A percentile compares a stretch with the other conserved stretches of the same genome.
phyloP scores from a whole-genome alignment of 306 rosid genomes.

The Cucurbita ficifolia region DNA sequence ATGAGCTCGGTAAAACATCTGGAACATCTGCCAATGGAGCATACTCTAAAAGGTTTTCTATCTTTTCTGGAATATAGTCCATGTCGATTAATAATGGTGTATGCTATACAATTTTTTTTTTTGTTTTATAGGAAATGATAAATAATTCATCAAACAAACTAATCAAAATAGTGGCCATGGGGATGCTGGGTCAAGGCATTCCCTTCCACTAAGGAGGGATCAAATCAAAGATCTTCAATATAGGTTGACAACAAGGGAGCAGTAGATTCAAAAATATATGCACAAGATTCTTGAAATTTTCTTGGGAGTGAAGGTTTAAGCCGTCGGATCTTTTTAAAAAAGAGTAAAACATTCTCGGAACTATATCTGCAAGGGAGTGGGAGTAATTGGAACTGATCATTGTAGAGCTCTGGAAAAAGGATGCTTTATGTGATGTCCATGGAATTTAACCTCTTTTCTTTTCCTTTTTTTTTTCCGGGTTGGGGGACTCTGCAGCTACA shows the following conservation, averaged over 20 bases:
- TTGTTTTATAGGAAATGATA: background rate
- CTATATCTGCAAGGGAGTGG: constrained; percentile 56
- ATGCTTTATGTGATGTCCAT: background rate
- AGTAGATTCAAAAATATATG: background rate
- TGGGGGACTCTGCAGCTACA: background rate
- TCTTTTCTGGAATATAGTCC: background rate
- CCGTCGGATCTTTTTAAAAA: background rate
- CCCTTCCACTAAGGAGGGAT: background rate
- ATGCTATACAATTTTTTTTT: background rate
- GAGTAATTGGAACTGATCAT: background rate
- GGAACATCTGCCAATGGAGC: constrained; percentile 73
- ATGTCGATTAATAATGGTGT: background rate
- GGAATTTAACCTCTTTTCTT: background rate
- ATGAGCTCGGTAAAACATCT: constrained; percentile 54
- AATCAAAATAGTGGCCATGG: background rate
- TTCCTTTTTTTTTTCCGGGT: background rate
- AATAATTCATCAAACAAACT: background rate
- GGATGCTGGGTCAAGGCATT: background rate
- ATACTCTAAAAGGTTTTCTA: constrained; percentile 71
- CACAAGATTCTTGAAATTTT: background rate
- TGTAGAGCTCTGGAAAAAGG: background rate
- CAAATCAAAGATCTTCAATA: background rate
- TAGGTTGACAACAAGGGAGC: background rate
- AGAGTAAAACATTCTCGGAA: background rate
- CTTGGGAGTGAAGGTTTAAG: background rate